Evolutionary conservation across 495 filamentous ascomycete genomes (phyloP).

Genomic region (Rostrohypoxylon terebratum): DNA sequence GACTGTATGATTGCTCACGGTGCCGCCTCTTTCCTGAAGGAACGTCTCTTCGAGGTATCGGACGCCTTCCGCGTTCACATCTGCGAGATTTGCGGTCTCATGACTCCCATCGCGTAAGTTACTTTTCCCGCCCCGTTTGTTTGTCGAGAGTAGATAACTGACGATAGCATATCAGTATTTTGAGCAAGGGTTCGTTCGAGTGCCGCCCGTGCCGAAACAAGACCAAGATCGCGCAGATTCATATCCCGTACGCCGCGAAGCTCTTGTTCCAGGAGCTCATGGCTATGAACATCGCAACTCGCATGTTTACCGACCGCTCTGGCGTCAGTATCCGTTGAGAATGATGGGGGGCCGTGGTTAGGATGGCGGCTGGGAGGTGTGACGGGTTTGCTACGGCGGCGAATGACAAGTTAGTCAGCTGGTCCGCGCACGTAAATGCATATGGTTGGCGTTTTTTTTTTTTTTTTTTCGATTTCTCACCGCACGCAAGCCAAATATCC

Average conservation of each 20-base stretch:
- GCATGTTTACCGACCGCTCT: conserved; percentile 92
- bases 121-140: conserved; percentile 8
- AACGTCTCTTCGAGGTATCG: conserved; percentile 94
- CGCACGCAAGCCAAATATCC: not conserved
- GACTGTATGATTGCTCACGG: conserved; percentile 99
- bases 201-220: conserved; percentile 98
- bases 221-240: conserved; percentile 95
- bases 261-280: conserved; percentile 97
- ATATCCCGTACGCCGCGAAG: conserved; percentile 98
- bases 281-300: conserved; percentile 96
- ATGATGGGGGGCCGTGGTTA: not conserved
- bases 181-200: conserved; percentile 93
- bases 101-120: conserved; percentile 98
- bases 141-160: conserved; percentile 34
- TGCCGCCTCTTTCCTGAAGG: conserved; percentile 95
- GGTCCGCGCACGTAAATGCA: conserved; percentile 28
- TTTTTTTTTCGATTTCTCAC: conserved; percentile 15
- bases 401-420: conserved; percentile 5
- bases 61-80: conserved; percentile 99
- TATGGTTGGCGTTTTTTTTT: conserved; percentile 46
- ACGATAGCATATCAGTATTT: conserved; percentile 70
- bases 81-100: conserved; percentile 97
- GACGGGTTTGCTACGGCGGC: not conserved
- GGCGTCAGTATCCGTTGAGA: conserved; percentile 73
- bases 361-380: not conserved